These are phyloP conservation scores for Rutidosis leptorrhynchoides DNA, from an alignment of 129 eudicot genomes.

Conservation along the genomic window DNA sequence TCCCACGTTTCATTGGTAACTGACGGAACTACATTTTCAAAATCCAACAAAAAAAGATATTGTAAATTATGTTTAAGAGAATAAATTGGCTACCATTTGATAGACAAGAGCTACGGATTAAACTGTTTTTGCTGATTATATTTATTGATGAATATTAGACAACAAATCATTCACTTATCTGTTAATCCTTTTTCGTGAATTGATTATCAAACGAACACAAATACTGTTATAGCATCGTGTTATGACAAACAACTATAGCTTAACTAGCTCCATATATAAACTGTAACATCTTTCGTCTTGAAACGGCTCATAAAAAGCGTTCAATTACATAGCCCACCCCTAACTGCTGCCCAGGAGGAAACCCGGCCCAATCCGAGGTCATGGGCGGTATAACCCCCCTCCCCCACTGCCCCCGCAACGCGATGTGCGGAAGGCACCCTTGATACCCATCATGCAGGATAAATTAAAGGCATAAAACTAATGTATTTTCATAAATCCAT, in stretches of 20 bases:
- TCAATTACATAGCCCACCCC: too few relatives aligned
- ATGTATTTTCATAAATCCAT: too few relatives aligned
- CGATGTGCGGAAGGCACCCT: too few relatives aligned
- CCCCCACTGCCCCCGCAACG: too few relatives aligned
- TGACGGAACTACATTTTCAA: constrained; percentile 39
- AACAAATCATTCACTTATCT: too few relatives aligned
- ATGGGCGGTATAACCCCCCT: too few relatives aligned
- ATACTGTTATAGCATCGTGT: not conserved
- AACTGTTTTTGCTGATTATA: not conserved
- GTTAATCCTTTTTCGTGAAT: too few relatives aligned
- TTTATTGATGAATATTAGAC: not conserved
- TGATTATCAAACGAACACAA: not conserved
- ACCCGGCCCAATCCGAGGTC: too few relatives aligned
- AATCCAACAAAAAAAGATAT: not conserved
- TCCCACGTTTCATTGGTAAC: constrained; percentile 49
- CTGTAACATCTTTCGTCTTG: not conserved
- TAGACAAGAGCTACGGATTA: not conserved
- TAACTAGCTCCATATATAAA: not conserved
- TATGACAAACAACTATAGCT: not conserved
- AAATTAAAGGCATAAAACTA: too few relatives aligned
- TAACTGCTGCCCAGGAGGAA: too few relatives aligned
- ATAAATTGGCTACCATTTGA: not conserved
- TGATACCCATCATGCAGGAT: too few relatives aligned
- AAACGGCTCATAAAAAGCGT: not conserved
- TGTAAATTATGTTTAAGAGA: not conserved